phyloP scores from a whole-genome alignment of 2,329 filamentous ascomycete genomes.

The Colletotrichum chrysophilum region DNA sequence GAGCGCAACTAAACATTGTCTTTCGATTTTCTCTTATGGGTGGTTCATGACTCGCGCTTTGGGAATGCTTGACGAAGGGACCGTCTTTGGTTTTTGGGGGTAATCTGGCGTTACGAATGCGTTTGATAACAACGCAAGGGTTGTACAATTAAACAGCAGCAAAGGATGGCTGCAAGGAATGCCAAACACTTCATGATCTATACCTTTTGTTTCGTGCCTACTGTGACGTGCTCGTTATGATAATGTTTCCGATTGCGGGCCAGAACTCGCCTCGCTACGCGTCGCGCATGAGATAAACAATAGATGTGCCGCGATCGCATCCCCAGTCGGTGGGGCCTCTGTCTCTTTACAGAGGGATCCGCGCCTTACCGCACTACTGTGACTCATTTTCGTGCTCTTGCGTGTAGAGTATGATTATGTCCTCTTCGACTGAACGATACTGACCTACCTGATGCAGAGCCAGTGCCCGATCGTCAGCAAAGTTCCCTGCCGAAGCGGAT shows the following conservation, averaged over 20 bases:
- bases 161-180: conserved; percentile 33
- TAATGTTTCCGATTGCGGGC: neutral
- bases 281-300: neutral
- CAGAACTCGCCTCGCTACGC: neutral
- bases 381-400: neutral
- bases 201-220: neutral
- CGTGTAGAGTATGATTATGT: neutral
- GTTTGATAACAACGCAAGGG: conserved; percentile 42
- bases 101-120: conserved; percentile 51
- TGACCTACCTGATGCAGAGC: neutral
- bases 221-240: neutral
- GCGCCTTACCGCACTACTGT: neutral
- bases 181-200: conserved; percentile 39
- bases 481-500: neutral
- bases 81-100: conserved; percentile 33
- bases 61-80: conserved; percentile 45
- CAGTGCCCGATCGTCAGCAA: neutral
- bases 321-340: neutral
- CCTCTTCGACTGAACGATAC: neutral
- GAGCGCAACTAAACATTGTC: conserved; percentile 76
- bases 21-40: conserved; percentile 32
- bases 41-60: conserved; percentile 44
- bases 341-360: neutral
- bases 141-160: conserved; percentile 50
- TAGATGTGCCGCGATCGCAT: neutral